Base-by-base conservation (phyloP, 2,329 filamentous ascomycete genomes). In the Calonectria ilicicola region DNA sequence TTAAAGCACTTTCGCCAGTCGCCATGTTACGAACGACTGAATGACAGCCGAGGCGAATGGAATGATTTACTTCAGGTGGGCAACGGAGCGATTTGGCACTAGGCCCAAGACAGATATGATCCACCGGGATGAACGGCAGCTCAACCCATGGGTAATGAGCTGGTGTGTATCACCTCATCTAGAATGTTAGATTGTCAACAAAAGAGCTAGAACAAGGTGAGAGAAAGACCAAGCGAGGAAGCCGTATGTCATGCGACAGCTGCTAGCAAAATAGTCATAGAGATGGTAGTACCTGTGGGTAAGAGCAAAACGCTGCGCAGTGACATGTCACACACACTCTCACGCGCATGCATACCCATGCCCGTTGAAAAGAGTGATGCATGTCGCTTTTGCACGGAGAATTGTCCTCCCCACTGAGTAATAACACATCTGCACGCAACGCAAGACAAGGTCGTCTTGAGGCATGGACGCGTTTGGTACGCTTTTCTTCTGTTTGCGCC, bases 71-170 rank as follows among this genome's bases (percentile, higher is more conserved):
- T 44, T 66, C 29, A 26, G 51, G 42, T 75, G 62, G 68, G 51
- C 64, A 64, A 29, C 42, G 69, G 44, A 63, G 58, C 15, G 38
- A 68, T 35, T 56, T 47, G 40, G 66, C 74, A 70, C 73, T 75
- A 76, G 47, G 56, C 70, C 67, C 40, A 60, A 74, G 67, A 23
- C 53, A 32, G 69, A 21, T 60, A 19, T 72, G 72, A 69, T 71
- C 69, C 75, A 75, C 75, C 67, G 44, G 63, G 72, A 71, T 70
- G 62, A 56, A 64, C 66, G 63, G 60, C 51, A 67, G 74, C 77
- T 75, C 66, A 72, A 76, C 72, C 76, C 76, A 77, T 72, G 72
- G 70, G 70, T 67, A 70, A 71, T 70, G 73, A 64, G 70, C 65
- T 47, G 58, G 69, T 47, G 67, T 40, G 58, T 19, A 46, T 62